Evolutionary conservation across 805 yeast genomes (phyloP).

Genomic region (Barnettozyma sp.): DNA sequence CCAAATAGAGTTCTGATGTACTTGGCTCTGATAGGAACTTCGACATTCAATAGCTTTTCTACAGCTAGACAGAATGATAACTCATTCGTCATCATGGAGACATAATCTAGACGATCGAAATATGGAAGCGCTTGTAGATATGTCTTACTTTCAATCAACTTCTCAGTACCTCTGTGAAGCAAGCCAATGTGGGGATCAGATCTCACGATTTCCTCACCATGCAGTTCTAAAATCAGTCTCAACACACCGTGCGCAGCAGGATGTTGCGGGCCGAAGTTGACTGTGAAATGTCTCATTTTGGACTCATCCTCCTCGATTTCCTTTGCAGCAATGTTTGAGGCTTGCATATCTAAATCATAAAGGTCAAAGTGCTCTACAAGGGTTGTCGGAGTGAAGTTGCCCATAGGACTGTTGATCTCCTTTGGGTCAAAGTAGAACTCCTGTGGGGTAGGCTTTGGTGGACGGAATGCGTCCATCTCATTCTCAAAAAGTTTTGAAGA

Average conservation of each 20-base stretch:
- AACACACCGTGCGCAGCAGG: slow-evolving; percentile 94
- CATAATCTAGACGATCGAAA: slow-evolving; percentile 83
- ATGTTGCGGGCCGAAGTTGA: slow-evolving; percentile 90
- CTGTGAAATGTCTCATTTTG: slow-evolving; percentile 78
- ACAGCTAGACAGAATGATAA: slow-evolving; percentile 78
- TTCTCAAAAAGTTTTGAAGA: slow-evolving; percentile 6
- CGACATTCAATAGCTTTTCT: slow-evolving; percentile 77
- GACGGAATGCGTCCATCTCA: slow-evolving; percentile 22
- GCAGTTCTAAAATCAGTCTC: slow-evolving; percentile 76
- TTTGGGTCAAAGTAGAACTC: slow-evolving; percentile 16
- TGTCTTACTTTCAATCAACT: slow-evolving; percentile 79
- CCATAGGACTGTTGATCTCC: slow-evolving; percentile 35
- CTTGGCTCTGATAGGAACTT: slow-evolving; percentile 79
- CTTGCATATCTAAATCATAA: slow-evolving; percentile 32
- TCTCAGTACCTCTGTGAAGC: slow-evolving; percentile 84
- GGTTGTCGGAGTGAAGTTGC: slow-evolving; percentile 27
- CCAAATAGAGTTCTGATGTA: slow-evolving; percentile 82
- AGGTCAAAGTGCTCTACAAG: slow-evolving; percentile 26
- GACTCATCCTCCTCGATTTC: slow-evolving; percentile 17
- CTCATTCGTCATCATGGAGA: slow-evolving; percentile 86
- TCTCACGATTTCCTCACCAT: slow-evolving; percentile 83
- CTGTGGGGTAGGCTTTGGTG: slow-evolving; percentile 17
- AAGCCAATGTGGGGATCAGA: slow-evolving; percentile 87
- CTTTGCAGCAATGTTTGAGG: slow-evolving; percentile 25
- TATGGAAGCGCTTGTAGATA: slow-evolving; percentile 85